These are phyloP conservation scores for Sporothrix protearum DNA, from an alignment of 2,329 filamentous ascomycete genomes.

Conservation along the genomic window DNA sequence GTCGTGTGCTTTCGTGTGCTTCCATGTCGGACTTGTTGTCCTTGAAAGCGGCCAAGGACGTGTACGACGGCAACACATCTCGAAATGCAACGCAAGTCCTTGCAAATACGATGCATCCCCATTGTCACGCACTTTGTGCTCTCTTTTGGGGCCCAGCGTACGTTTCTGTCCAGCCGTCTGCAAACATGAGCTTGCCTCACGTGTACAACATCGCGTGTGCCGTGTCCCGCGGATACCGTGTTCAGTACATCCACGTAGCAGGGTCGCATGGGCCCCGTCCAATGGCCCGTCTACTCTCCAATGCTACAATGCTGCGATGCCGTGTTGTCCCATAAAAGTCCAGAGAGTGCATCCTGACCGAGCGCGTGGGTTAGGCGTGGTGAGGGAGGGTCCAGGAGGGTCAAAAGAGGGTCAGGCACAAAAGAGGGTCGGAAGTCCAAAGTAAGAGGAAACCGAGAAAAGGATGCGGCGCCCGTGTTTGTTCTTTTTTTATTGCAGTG, in stretches of 20 bases:
- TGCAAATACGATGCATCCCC: neutral
- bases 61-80: neutral
- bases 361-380: slow-evolving; percentile 1
- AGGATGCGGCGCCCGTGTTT: neutral
- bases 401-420: neutral
- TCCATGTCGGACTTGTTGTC: neutral
- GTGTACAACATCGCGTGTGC: neutral
- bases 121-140: neutral
- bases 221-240: neutral
- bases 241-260: neutral
- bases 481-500: neutral
- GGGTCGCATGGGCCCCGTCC: neutral
- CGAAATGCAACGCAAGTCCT: neutral
- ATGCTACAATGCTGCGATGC: neutral
- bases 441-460: neutral
- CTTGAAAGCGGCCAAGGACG: neutral
- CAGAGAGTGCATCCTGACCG: neutral
- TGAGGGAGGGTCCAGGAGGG: neutral
- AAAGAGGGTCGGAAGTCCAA: too few species aligned
- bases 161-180: neutral
- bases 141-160: neutral
- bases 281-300: neutral
- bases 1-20: neutral
- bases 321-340: neutral
- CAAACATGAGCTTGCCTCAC: neutral